phyloP scores from a whole-genome alignment of 2,329 filamentous ascomycete genomes.

The Stagonosporopsis chrysanthemi region DNA sequence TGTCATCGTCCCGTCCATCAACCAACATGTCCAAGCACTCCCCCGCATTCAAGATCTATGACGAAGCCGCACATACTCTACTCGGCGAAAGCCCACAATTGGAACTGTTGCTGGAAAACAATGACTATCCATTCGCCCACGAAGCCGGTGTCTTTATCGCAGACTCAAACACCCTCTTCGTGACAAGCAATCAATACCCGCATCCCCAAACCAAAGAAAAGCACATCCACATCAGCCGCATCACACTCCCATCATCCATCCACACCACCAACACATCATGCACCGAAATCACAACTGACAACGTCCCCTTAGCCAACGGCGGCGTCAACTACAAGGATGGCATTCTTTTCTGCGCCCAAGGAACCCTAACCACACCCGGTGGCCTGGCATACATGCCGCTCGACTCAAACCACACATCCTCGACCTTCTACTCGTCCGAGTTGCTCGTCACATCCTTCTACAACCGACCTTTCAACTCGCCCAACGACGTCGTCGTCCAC shows the following conservation, averaged over 20 bases:
- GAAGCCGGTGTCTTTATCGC: conserved; percentile 55
- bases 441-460: conserved; percentile 53
- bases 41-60: conserved; percentile 13
- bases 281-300: conserved; percentile 15
- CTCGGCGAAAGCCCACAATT: conserved; percentile 18
- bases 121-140: conserved; percentile 74
- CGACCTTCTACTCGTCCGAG: conserved; percentile 11
- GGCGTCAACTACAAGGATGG: conserved; percentile 41
- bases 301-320: conserved; percentile 33
- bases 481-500: conserved; percentile 52
- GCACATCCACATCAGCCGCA: conserved; percentile 29
- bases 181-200: conserved; percentile 49
- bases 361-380: conserved; percentile 35
- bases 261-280: conserved; percentile 10
- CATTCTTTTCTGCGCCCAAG: conserved; percentile 47
- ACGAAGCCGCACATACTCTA: conserved; percentile 17
- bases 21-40: conserved; percentile 10
- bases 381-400: conserved; percentile 43
- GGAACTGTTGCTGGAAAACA: conserved; percentile 21
- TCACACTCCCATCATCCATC: conserved; percentile 16
- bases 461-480: conserved; percentile 53
- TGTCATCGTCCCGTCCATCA: background rate
- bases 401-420: conserved; percentile 21
- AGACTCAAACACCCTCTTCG: conserved; percentile 43
- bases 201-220: conserved; percentile 22